phyloP scores from a whole-genome alignment of 2,329 filamentous ascomycete species.

The Phaeomoniella chlamydospora region DNA sequence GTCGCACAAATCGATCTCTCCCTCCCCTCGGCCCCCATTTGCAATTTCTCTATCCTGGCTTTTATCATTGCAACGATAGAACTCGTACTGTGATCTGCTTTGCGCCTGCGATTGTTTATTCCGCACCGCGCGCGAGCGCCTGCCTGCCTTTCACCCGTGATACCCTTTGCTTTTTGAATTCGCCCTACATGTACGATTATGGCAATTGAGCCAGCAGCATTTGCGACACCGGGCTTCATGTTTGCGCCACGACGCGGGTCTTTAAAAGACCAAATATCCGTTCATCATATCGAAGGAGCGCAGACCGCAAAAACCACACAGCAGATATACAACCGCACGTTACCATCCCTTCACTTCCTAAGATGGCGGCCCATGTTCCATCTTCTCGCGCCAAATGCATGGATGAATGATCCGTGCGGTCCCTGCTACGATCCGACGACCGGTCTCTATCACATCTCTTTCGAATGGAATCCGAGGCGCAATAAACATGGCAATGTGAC shows the following conservation, averaged over 20 bases:
- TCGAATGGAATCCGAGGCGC: conserved; percentile 27
- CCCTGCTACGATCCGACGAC: conserved; percentile 23
- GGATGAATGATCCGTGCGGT: conserved; percentile 31
- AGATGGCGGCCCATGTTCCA: conserved; percentile 20
- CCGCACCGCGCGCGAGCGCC: not conserved
- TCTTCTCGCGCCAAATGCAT: conserved; percentile 20
- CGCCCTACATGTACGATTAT: not conserved
- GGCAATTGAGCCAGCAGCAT: not conserved
- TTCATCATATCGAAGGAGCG: not conserved
- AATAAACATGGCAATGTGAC: conserved; percentile 27
- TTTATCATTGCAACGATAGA: not conserved
- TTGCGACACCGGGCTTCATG: not conserved
- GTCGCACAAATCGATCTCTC: not conserved
- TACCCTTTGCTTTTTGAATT: not conserved
- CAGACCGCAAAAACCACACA: not conserved
- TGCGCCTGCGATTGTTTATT: not conserved
- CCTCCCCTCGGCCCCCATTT: not conserved
- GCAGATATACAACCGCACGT: conserved; percentile 4
- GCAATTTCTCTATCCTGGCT: not conserved
- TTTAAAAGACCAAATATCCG: not conserved
- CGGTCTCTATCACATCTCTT: conserved; percentile 24
- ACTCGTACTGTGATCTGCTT: not conserved
- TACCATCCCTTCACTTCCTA: conserved; percentile 7
- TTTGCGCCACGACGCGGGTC: not conserved
- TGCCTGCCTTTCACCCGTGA: not conserved